These are phyloP conservation scores for Mycena galericulata DNA, from an alignment of 768 basidiomycete genomes.

Conservation along the genomic window DNA sequence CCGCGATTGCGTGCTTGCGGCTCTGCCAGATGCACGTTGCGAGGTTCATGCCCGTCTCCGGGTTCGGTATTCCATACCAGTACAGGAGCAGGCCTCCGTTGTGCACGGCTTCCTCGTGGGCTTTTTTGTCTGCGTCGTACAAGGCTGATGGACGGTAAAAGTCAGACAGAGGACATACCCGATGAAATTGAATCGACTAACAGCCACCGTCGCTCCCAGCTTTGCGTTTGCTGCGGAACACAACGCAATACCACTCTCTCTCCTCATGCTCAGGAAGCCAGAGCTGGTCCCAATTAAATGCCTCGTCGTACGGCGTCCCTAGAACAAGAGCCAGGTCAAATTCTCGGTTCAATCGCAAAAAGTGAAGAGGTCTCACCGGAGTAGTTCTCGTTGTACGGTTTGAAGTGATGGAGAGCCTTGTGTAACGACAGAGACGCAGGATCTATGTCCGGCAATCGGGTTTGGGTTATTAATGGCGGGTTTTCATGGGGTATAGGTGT, in stretches of 20 bases:
- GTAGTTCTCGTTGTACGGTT: constrained; percentile 69
- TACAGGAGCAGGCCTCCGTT: constrained; percentile 92
- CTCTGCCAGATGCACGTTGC: constrained; percentile 98
- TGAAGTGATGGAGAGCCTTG: constrained; percentile 84
- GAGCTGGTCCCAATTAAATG: constrained; percentile 91
- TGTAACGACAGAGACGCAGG: constrained; percentile 87
- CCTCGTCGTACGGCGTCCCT: constrained; percentile 68
- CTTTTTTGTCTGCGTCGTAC: constrained; percentile 87
- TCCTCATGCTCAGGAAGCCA: constrained; percentile 76
- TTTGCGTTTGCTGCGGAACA: constrained; percentile 85
- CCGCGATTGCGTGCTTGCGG: constrained; percentile 83
- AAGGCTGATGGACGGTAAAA: constrained; percentile 59
- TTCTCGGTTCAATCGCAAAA: too few relatives aligned
- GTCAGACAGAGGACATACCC: constrained; percentile 18
- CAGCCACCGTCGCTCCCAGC: constrained; percentile 75
- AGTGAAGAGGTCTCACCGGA: constrained; percentile 49
- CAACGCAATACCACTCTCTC: constrained; percentile 93
- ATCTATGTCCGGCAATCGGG: constrained; percentile 88
- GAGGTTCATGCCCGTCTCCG: constrained; percentile 83
- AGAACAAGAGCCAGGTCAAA: too few relatives aligned
- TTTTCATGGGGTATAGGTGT: constrained; percentile 43
- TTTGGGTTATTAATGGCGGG: constrained; percentile 71
- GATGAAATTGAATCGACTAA: constrained; percentile 48
- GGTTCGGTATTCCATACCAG: constrained; percentile 92
- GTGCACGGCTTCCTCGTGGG: constrained; percentile 93